Base-by-base conservation (phyloP, 2,329 filamentous ascomycete genomes). In the Emmonsiellopsis sp. region DNA sequence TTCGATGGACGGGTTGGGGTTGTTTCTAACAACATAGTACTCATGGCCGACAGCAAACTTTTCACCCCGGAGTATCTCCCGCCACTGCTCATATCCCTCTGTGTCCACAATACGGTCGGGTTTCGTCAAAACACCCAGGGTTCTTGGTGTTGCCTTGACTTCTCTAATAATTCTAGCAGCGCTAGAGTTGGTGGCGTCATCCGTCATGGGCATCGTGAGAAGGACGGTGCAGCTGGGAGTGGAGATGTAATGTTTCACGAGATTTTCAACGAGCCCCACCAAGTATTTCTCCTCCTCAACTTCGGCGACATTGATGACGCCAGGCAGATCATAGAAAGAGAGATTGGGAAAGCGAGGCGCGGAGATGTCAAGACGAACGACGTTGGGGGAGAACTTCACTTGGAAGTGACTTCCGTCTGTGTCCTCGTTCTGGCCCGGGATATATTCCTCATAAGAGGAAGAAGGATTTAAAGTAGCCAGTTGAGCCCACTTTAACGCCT, bases 271-370 rank as follows among this genome's bases (percentile, higher is more conserved):
- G 0, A 93, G 81, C 0, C 77, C 74, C 10, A 91, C 85, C 0
- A 92, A 72, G 53, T 87, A 87, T 8, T 79, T 75, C 13, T 91
- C 83, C 2, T 80, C 74, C 6, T 79, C 78, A 6, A 82, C 75
- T 2, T 82, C 80, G 0, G 84, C 78, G 6, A 85, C 85, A 17
- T 83, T 82, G 56, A 95, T 92, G 0, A 94, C 82, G 0, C 90
- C 90, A 0, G 90, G 90, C 0, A 95, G 76, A 56, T 95, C 90
- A 56, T 88, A 92, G 61, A 95, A 94, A 0, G 85, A 88, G 0
- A 95, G 66, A 5, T 88, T 83, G 0, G 88, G 85, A 0, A 92
- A 76, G 0, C 75, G 77, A 0, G 86, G 86, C 0, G 85, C 86
- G 0, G 82, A 82, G 31, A 95, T 89, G 51, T 89, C 81, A 0